Evolutionary conservation across 2,329 filamentous ascomycete genomes (phyloP), one percentile per base, ranked within the genome.

Genomic region (Colletotrichum godetiae): DNA sequence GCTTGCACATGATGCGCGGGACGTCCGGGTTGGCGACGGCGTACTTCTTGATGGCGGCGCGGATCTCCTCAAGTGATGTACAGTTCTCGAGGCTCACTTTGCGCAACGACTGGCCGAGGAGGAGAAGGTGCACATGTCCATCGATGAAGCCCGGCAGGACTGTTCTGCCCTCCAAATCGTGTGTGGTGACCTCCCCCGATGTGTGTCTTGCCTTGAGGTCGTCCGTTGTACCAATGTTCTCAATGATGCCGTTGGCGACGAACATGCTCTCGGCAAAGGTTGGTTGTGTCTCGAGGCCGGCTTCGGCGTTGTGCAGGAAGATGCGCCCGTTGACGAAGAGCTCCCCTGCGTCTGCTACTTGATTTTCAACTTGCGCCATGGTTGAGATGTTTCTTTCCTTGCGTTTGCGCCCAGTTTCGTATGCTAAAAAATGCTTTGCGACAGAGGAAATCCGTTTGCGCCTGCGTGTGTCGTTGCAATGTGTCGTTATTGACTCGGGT

Each of bases 111-210:
- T 89, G 87, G 1, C 88, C 89, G 0, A 89, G 82, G 11, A 88
- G 81, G 0, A 90, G 82, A 11, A 91, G 82, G 76, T 91, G 89
- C 79, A 89, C 84, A 73, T 91, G 89, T 6, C 87, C 88, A 72
- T 91, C 89, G 52, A 90, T 86, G 80, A 91, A 90, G 15, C 88
- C 85, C 0, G 89, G 88, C 1, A 90, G 81, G 3, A 90, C 80
- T 1, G 82, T 83, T 27, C 77, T 78, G 1, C 82, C 81, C 1
- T 68, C 42, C 33, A 81, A 62, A 12, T 80, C 75, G 42, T 76
- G 77, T 5, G 52, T 72, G 2, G 35, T 64, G 29, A 62, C 7
- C 7, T 27, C 29, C 10, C 52, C 10, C 2, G 53, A 19, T n/a
- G 67, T 13, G 15, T 73, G 19, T 11, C 56, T 60, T 7, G 60